A percentile compares a stretch with the other conserved stretches of the same genome.
phyloP scores from a whole-genome alignment of 2,329 filamentous ascomycete species.

The Penicillium italicum region DNA sequence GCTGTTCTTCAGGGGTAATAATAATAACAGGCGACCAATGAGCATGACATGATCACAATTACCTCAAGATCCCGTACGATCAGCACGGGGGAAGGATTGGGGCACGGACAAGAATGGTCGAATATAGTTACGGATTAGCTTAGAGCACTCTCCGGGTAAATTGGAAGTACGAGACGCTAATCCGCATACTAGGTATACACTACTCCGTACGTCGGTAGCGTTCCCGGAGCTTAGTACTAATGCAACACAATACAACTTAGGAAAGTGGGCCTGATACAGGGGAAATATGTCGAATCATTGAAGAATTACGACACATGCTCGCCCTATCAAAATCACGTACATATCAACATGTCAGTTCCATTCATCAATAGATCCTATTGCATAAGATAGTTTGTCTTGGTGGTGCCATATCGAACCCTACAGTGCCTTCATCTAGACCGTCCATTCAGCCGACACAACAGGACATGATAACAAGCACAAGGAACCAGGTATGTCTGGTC shows the following conservation, averaged over 20 bases:
- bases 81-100: neutral
- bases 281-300: too few species aligned
- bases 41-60: neutral
- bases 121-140: neutral
- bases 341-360: neutral
- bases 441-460: neutral
- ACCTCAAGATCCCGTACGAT: slow-evolving; percentile 12
- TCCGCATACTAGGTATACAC: neutral
- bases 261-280: too few species aligned
- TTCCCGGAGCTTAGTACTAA: too few species aligned
- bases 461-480: neutral
- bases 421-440: neutral
- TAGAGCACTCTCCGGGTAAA: neutral
- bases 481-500: neutral
- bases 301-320: too few species aligned
- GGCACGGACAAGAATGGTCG: neutral
- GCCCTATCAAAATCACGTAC: neutral
- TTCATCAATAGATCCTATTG: neutral
- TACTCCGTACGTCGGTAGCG: neutral
- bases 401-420: neutral
- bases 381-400: too few species aligned
- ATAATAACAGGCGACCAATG: slow-evolving; percentile 3
- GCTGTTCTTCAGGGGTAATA: slow-evolving; percentile 4
- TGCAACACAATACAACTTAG: too few species aligned
- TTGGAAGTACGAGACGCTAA: neutral